These are phyloP conservation scores for Phytophthora sp. DNA, from an alignment of 352 stramenopile species.

Conservation along the genomic window DNA sequence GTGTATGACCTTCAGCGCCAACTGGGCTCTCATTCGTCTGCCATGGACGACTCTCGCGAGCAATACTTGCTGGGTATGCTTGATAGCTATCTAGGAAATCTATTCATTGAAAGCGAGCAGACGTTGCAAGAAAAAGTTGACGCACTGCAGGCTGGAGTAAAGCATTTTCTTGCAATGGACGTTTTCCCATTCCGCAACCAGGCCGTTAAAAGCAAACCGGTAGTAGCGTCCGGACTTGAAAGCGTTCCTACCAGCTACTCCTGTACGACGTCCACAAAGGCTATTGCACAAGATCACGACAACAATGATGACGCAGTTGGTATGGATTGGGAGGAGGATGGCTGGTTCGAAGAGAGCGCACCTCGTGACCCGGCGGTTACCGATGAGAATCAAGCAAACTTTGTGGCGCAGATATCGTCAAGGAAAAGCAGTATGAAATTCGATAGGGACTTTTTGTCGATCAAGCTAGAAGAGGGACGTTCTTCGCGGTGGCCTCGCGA, in stretches of 20 bases:
- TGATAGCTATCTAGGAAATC: conserved; percentile 31
- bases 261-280: background rate
- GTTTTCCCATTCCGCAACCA: background rate
- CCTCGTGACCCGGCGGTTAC: conserved; percentile 12
- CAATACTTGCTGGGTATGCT: conserved; percentile 41
- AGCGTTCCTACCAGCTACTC: background rate
- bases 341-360: conserved; percentile 33
- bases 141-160: conserved; percentile 22
- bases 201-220: background rate
- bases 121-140: conserved; percentile 30
- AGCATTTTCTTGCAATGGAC: conserved; percentile 19
- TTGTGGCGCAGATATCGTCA: conserved; percentile 29
- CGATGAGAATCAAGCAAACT: conserved; percentile 29
- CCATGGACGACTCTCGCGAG: conserved; percentile 21
- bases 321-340: conserved; percentile 34
- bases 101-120: conserved; percentile 15
- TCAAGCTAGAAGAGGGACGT: conserved; percentile 38
- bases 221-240: background rate
- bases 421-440: conserved; percentile 37
- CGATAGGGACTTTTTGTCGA: conserved; percentile 30
- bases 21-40: conserved; percentile 33
- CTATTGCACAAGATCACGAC: conserved; percentile 5
- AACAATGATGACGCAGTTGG: conserved; percentile 9
- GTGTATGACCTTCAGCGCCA: conserved; percentile 46
- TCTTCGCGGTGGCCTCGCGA: conserved; percentile 31